Base-by-base conservation (phyloP, 345 rosid species). In the Microcos paniculata region DNA sequence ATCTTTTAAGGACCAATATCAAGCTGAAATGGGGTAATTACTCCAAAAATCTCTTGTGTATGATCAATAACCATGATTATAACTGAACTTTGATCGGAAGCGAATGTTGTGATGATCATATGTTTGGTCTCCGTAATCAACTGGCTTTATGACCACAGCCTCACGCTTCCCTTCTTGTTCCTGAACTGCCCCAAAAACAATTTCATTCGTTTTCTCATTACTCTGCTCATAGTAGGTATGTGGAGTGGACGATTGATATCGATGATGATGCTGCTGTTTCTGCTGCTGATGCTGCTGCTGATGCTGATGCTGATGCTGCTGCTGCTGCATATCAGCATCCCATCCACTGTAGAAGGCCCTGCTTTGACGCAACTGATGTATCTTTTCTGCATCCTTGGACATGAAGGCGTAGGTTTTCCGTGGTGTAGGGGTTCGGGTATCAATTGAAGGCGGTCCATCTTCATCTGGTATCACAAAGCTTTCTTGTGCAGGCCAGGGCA, bases 331-430 rank as follows among this genome's bases (percentile, higher is more conserved):
- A 46, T 89, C 90, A 26, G 88, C 89, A 23, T 87, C 93, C 94
- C 93, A 88, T 56, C 87, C 89, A 52, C 82, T 87, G 79, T 90
- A 94, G 76, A 94, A 86, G 4, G 88, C 92, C 1, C 85, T 89
- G 77, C 97, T 88, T 80, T 94, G 97, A 55, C 92, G 91, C 92
- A 92, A 86, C 73, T 92, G 97, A 49, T 91, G 92, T 80, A 91
- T 81, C 84, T 92, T 96, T 83, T 96, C 98, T 0, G 95, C 89
- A 38, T 94, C 98, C 84, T 90, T 94, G 23, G 97, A 90, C 99
- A 96, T 94, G 85, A 94, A 96, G 23, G 99, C 82, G 62, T 94
- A 96, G 3, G 90, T 96, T 77, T 96, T 96, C 76, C 87, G 82
- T 0, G 97, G 98, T 12, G 98, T 94, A 49, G 88, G 97, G 74